Base-by-base conservation (phyloP, 306 rosid species). In the Luffa acutangula region DNA sequence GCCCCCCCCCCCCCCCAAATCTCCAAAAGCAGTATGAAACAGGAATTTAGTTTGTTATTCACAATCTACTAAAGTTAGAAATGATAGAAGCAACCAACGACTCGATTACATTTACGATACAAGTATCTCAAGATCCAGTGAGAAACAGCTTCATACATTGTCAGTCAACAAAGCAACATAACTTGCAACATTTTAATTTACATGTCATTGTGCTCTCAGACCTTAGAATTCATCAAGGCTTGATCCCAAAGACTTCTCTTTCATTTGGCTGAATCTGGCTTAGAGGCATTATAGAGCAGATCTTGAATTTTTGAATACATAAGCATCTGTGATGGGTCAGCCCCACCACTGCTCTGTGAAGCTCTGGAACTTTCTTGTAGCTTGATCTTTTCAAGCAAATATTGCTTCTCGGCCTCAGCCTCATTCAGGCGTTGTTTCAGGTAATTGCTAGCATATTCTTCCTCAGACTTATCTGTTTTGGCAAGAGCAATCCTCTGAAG, bases 371-470 rank as follows among this genome's bases (percentile, higher is more conserved):
- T 86, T 87, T 96, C 99, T 85, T 96, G 99, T 84, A 96, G 85
- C 87, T 96, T 96, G 63, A 96, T 91, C 93, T 91, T 95, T 91
- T 95, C 99, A 78, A 90, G 89, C 75, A 95, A 90, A 89, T 90
- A 95, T 86, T 90, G 96, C 86, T 96, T 96, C 89, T 96, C 99
- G 37, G 97, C 98, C 84, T 96, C 97, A 0, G 99, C 99, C 85
- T 96, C 99, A 56, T 82, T 96, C 83, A 91, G 83, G 13, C 88
- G 91, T 57, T 96, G 99, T 83, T 93, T 96, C 77, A 93, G 85
- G 85, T 96, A 93, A 80, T 85, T 96, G 89, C 86, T 91, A 31
- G 98, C 94, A 80, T 93, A 96, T 66, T 96, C 99, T 82, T 96
- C 99, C 81, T 96, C 99, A 4, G 97, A 96, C 84, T 96, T 96